Base-by-base conservation (phyloP, 352 stramenopile genomes). In the Globisporangium viniferum region DNA sequence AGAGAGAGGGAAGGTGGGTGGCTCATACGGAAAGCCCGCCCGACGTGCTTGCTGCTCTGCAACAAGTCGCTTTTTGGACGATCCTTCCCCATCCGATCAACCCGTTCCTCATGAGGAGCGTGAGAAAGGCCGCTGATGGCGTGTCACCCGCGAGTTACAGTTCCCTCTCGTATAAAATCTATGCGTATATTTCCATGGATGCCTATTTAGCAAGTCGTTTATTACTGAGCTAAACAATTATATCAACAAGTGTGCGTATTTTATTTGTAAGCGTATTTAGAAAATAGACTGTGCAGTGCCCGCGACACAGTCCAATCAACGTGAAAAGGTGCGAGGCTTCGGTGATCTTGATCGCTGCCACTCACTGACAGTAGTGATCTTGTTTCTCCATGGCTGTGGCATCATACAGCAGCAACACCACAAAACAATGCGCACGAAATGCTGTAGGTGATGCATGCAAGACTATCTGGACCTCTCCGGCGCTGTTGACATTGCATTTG, bases 71-170 rank as follows among this genome's bases (percentile, higher is more conserved):
- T 58, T 39, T 39, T 20, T 59, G 51, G 24, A 8, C 24, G 53
- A 58, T 24, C 31, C 18, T n/a, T 59, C 22, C 54, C 54, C 54
- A 59, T 59, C 54, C 15, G 27, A 18, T 59, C 54, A 59, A 27
- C 18, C 29, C 5, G 27, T 27, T 59, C 54, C 54, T 44, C 7
- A 29, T 57, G 51, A 7, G 51, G 5, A 51, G 44, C 22, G 15
- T 59, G 54, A 59, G 54, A 59, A 59, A 59, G 54, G 54, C 22
- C 54, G 1, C 29, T 59, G 54, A 59, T 44, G 54, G 27, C 7
- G 44, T 51, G 44, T 51, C 44, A 51, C 7, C 7, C 6, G 6
- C 29, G 8, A 59, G 3, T 10, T 59, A 59, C 54, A 24, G 29
- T 59, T 14, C 8, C 7, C 54, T 41, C 54, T 59, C 29, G 29